phyloP scores from a whole-genome alignment of 2,329 filamentous ascomycete genomes.

The Epichloe glyceriae region DNA sequence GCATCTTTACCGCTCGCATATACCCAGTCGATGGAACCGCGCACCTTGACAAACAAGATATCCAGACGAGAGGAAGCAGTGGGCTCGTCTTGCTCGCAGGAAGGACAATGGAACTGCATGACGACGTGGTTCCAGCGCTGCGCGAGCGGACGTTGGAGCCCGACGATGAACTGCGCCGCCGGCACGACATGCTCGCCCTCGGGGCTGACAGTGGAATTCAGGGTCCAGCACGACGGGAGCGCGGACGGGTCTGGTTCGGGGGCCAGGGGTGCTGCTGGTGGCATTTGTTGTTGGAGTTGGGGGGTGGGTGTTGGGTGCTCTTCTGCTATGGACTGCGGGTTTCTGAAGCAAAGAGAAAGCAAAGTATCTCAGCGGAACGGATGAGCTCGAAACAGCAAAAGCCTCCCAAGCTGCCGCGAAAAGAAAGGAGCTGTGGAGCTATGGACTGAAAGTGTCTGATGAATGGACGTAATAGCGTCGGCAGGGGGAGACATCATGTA shows the following conservation, averaged over 20 bases:
- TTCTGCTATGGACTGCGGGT: neutral
- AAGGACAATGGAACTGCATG: conserved; percentile 45
- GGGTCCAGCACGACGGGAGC: conserved; percentile 19
- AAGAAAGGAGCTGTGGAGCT: too few species aligned
- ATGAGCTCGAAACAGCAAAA: too few species aligned
- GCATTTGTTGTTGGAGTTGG: neutral
- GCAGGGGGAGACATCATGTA: too few species aligned
- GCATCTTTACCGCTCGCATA: neutral
- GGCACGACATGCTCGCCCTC: conserved; percentile 33
- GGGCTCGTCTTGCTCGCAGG: conserved; percentile 28
- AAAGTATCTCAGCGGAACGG: too few species aligned
- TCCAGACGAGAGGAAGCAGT: conserved; percentile 15
- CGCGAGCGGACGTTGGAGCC: conserved; percentile 33
- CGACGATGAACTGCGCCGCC: conserved; percentile 26
- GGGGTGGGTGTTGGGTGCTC: neutral
- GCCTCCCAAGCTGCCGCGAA: too few species aligned
- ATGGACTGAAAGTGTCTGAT: too few species aligned
- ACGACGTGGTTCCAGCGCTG: conserved; percentile 36
- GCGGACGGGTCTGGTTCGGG: conserved; percentile 5
- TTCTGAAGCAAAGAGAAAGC: neutral
- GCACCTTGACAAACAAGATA: neutral
- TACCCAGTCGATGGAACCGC: neutral
- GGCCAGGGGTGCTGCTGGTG: neutral
- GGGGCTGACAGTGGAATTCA: conserved; percentile 28
- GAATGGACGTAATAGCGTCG: too few species aligned